Percentiles rank a stretch among this genome's conserved stretches.
Evolutionary conservation across 139 green algal species (phyloP).

Genomic region (Micractinium conductrix): DNA sequence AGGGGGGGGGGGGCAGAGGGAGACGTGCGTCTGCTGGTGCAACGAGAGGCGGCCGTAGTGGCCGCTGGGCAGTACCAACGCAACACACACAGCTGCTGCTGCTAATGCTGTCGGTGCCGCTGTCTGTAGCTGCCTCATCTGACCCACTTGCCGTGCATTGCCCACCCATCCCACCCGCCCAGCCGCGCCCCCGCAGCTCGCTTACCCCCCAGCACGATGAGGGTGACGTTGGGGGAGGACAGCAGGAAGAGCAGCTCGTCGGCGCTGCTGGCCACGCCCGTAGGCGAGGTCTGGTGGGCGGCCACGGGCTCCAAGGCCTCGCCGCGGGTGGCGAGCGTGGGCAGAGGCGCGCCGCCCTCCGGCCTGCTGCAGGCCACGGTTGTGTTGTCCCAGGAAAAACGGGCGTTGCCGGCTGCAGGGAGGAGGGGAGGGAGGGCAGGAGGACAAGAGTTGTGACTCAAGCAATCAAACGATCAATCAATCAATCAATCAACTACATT

Average conservation of each 20-base stretch:
- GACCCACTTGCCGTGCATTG: no score
- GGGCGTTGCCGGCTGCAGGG: neutral
- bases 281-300: neutral
- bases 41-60: no score
- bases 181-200: no score
- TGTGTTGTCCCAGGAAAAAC: neutral
- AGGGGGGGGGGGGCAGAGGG: no score
- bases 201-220: slow-evolving; percentile 9
- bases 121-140: neutral
- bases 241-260: neutral
- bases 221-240: neutral
- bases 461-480: no score
- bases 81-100: neutral
- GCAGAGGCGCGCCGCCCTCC: neutral
- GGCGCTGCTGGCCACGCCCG: neutral
- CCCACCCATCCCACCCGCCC: neutral
- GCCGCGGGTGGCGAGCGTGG: neutral
- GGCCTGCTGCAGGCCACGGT: neutral
- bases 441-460: no score
- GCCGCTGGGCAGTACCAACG: neutral
- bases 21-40: no score
- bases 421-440: no score
- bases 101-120: no score
- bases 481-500: no score
- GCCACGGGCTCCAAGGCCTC: neutral